Evolutionary conservation across 2,329 filamentous ascomycete species (phyloP), one percentile per base, ranked within the genome.

Genomic region (Neonectria ditissima): DNA sequence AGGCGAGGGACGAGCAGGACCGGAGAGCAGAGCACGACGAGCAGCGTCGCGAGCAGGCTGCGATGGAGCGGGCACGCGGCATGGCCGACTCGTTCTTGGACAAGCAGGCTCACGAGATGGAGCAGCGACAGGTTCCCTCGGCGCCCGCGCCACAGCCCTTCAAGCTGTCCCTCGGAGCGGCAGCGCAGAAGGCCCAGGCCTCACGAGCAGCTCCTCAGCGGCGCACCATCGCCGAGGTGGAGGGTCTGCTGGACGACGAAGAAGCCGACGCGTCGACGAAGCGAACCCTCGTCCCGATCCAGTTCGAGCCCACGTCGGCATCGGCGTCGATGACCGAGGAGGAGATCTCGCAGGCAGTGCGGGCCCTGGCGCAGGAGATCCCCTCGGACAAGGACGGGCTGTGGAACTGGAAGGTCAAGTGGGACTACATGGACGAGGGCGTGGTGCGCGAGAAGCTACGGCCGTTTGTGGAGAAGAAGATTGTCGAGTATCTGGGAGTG

Each of bases 381-480:
- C 96, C 96, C 0, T 91, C 89, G 14, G 91, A 96, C 75, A 93
- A 92, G 77, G 89, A 92, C 3, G 93, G 92, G 0, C 84, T 99
- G 4, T 99, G 95, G 93, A 87, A 86, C n/a, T 98, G 94, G 93
- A 83, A 91, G 18, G 89, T 99, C 77, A 92, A 94, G 73, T 99
- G 96, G 96, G 91, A 97, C 55, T 93, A 90, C 79, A 86, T 99
- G 76, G 92, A 97, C 75, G 91, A 96, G 65, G 84, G 86, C 16
- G 86, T 96, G 44, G 88, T 98, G 63, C 87, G 89, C 65, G 92
- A 97, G 68, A 94, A 97, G 77, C 88, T 99, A 71, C 89, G 92
- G 74, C 94, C 95, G 30, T 99, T 97, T 81, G 93, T 98, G 60
- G 94, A 97, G 83, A 97, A 97, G 87, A 99, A 98, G 86, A 93